Percentiles rank a stretch among this genome's conserved stretches.
These are phyloP conservation scores for Aspergillus panamensis DNA, from an alignment of 495 filamentous ascomycete genomes.

Conservation along the genomic window DNA sequence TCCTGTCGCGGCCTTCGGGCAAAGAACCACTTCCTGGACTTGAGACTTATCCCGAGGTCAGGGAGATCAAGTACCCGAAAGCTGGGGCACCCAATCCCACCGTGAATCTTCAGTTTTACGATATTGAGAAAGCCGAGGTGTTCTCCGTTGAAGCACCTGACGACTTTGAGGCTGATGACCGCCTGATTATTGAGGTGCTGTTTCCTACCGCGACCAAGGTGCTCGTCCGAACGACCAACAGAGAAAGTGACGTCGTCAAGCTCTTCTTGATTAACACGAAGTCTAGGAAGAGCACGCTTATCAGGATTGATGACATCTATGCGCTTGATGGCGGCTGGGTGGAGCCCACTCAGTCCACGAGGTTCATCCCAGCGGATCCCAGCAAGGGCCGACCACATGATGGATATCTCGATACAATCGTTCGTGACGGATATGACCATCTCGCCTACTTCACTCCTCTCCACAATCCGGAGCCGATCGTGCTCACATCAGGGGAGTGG, in stretches of 20 bases:
- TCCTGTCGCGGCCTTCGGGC: conserved; percentile 81
- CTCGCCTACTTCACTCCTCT: conserved; percentile 92
- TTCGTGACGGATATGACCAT: conserved; percentile 84
- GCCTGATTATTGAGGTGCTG: conserved; percentile 87
- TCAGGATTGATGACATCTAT: conserved; percentile 72
- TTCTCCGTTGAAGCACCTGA: conserved; percentile 75
- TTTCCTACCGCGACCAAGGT: conserved; percentile 81
- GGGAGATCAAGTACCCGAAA: conserved; percentile 96
- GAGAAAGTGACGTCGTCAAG: conserved; percentile 86
- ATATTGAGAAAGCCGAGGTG: conserved; percentile 71
- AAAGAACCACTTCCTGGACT: conserved; percentile 64
- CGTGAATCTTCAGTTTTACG: conserved; percentile 85
- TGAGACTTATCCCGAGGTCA: conserved; percentile 86
- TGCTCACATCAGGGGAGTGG: conserved; percentile 88
- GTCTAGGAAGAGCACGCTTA: conserved; percentile 69
- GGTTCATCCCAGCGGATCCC: conserved; percentile 81
- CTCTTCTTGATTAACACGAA: conserved; percentile 82
- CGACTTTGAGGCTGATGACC: conserved; percentile 75
- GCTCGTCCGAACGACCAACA: conserved; percentile 85
- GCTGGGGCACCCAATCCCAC: conserved; percentile 89
- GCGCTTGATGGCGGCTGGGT: conserved; percentile 94
- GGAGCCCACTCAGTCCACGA: conserved; percentile 83
- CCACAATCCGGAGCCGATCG: conserved; percentile 71
- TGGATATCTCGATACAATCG: conserved; percentile 90
- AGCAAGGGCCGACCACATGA: conserved; percentile 71